Evolutionary conservation across 305 asterid species (phyloP).

Genomic region (Lippia alba): DNA sequence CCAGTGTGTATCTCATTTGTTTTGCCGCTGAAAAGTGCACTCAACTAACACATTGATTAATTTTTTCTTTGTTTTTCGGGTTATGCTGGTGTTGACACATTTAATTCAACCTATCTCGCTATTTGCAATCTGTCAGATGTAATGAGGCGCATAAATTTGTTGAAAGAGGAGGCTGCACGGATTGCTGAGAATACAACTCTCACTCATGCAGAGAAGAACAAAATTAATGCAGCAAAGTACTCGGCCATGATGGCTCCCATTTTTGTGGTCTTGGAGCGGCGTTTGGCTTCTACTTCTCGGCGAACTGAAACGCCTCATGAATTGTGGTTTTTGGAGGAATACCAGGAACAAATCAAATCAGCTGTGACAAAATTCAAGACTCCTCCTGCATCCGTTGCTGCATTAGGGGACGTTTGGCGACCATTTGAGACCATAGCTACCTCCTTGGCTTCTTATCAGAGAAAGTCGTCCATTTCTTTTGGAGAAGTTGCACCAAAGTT

Average conservation of each 20-base stretch:
- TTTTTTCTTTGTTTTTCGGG: not conserved
- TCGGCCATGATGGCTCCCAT: conserved; percentile 99
- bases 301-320: conserved; percentile 99
- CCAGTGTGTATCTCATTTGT: not conserved
- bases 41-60: not conserved
- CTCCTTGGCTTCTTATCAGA: conserved; percentile 90
- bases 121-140: conserved; percentile 68
- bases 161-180: conserved; percentile 97
- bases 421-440: conserved; percentile 91
- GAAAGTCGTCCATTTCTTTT: conserved; percentile 87
- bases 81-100: not conserved
- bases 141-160: conserved; percentile 89
- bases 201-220: conserved; percentile 85
- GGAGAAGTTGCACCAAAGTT: conserved; percentile 95
- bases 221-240: conserved; percentile 95
- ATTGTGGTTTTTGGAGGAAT: conserved; percentile 82
- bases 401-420: conserved; percentile 96
- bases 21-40: not conserved
- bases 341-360: conserved; percentile 75
- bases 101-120: conserved; percentile 35
- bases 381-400: conserved; percentile 91
- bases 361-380: conserved; percentile 81
- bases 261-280: conserved; percentile 94
- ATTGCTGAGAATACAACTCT: conserved; percentile 84
- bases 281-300: conserved; percentile 90